Evolutionary conservation across 306 rosid genomes (phyloP), one percentile per base, ranked within the genome.

Genomic region (Dalbergia cultrata): DNA sequence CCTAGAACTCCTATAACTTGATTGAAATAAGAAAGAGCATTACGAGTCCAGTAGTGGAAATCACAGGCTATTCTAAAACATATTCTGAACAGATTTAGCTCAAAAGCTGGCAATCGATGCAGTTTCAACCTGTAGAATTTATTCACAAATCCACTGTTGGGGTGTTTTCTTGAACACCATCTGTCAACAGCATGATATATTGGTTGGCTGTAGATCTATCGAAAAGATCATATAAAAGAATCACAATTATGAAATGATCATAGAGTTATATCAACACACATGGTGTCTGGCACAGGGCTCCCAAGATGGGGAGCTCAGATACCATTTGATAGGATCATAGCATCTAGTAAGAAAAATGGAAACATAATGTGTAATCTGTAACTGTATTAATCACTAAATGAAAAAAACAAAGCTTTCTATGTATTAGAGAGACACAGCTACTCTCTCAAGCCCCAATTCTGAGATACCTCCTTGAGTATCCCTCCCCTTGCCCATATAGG

Each of bases 21-120:
- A 81, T 94, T 91, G 89, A 94, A 92, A 81, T 94, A 94, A 53
- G 98, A 73, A 94, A 94, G 3, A 91, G 2, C 13, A 89, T 85
- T 21, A 92, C 97, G n/a, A 92, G 39, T 67, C 78, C 90, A 16
- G 97, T 92, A 3, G 98, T 92, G 3, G 87, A 89, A 19, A 88
- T 49, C 17, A 94, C 98, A 84, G 8, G 45, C 75, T 26, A 96
- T 90, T 85, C 98, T 44, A 49, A 88, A 92, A 6, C 41, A 74
- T 26, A 96, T 90, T 85, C 97, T 83, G 50, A 84, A 84, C 41
- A 81, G 65, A 78, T 87, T 91, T 14, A 88, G 16, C 56, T 66
- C 83, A 49, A 92, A 81, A 34, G 66, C 58, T 0, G 93, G 93
- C 70, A 92, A 50, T n/a, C 84, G 0, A 33, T 97, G 95, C n/a